These are phyloP conservation scores for Quercus rubra DNA, from an alignment of 306 rosid species.

Conservation along the genomic window DNA sequence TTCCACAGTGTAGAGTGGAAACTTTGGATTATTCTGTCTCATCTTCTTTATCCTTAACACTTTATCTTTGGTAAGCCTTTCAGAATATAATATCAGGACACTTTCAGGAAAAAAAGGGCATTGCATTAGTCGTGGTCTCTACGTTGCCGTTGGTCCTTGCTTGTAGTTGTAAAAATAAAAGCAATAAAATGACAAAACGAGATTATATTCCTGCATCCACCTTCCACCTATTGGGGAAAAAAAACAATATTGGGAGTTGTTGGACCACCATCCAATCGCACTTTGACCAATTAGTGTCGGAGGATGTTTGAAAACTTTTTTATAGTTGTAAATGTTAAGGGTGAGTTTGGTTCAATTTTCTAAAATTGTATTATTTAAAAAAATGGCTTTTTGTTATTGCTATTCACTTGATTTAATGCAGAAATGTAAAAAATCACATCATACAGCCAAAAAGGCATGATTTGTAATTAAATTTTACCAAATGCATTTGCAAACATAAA, in stretches of 20 bases:
- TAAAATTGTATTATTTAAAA: no score
- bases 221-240: background rate
- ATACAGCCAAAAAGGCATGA: no score
- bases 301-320: no score
- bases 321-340: no score
- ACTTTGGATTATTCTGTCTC: constrained; percentile 2
- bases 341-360: no score
- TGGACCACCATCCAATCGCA: background rate
- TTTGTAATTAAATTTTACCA: no score
- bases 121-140: background rate
- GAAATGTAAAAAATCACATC: no score
- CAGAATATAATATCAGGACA: background rate
- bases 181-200: background rate
- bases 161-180: background rate
- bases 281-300: background rate
- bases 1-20: background rate
- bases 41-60: background rate
- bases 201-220: background rate
- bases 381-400: no score
- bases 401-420: no score
- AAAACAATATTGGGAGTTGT: background rate
- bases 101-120: background rate
- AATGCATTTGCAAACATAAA: no score
- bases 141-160: background rate
- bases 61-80: background rate